Percentiles rank a stretch among this genome's conserved stretches.
phyloP scores from a whole-genome alignment of 306 rosid genomes.

The Delonix regia region DNA sequence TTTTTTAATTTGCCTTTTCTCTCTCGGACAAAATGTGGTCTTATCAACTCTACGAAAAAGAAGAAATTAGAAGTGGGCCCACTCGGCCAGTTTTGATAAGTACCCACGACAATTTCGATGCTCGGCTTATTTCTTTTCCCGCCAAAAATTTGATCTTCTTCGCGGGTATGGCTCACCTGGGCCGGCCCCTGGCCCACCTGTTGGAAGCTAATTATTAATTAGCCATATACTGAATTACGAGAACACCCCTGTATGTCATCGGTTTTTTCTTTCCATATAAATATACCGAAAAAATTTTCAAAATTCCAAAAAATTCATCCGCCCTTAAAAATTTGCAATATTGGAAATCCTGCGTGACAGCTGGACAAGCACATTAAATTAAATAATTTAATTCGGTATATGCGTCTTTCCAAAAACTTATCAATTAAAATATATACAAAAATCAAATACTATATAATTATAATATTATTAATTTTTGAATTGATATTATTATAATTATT shows the following conservation, averaged over 20 bases:
- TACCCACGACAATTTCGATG: slow-evolving; percentile 12
- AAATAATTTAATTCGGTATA: no score
- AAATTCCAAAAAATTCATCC: not conserved
- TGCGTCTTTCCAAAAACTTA: no score
- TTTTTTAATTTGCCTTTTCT: not conserved
- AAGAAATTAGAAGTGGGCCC: slow-evolving; percentile 19
- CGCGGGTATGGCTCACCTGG: not conserved
- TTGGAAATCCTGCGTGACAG: no score
- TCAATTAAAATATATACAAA: no score
- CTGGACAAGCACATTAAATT: no score
- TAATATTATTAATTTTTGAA: no score
- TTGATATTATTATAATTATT: no score
- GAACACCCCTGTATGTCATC: not conserved
- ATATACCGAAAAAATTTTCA: not conserved
- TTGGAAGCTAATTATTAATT: not conserved
- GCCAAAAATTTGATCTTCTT: slow-evolving; percentile 15
- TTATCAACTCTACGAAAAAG: not conserved
- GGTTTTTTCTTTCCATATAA: no score
- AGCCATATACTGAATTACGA: not conserved
- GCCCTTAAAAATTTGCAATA: not conserved
- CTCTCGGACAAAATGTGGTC: not conserved
- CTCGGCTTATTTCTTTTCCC: slow-evolving; percentile 29
- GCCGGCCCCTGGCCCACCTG: slow-evolving; percentile 13
- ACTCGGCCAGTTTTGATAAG: slow-evolving; percentile 3
- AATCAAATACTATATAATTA: no score